Conservation (phyloP, 257 asterid species). For the Lavandula angustifolia region DNA sequence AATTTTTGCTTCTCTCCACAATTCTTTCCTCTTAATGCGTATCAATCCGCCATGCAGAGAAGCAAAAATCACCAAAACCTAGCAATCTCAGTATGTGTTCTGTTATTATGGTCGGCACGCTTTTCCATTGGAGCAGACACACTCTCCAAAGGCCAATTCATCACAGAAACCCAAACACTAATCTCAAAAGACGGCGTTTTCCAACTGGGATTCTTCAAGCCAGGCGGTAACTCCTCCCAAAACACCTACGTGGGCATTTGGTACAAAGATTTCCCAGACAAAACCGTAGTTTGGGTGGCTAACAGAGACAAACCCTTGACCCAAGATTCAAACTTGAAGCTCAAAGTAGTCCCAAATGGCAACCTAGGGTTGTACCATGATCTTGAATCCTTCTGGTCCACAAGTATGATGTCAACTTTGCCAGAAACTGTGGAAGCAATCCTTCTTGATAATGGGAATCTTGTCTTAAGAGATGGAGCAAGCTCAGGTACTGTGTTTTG, state of each 20-base stretch:
- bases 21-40: too few species aligned
- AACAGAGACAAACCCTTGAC: conserved; percentile 34
- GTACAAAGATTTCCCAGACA: conserved; percentile 34
- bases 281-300: conserved; percentile 41
- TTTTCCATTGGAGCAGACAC: conserved; percentile 30
- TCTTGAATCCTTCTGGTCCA: conserved; percentile 33
- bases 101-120: conserved; percentile 15
- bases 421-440: conserved; percentile 37
- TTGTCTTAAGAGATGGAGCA: conserved; percentile 34
- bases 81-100: conserved; percentile 1
- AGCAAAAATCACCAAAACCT: background rate
- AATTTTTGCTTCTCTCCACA: background rate
- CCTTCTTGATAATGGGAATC: conserved; percentile 43
- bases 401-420: conserved; percentile 16
- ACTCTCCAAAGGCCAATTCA: conserved; percentile 32
- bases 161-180: conserved; percentile 36
- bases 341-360: conserved; percentile 29
- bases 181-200: conserved; percentile 38
- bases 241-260: conserved; percentile 40
- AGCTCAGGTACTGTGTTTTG: conserved; percentile 27
- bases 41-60: conserved; percentile 17
- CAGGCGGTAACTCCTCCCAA: background rate
- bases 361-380: conserved; percentile 36
- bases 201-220: conserved; percentile 47
- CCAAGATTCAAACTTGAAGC: background rate